phyloP scores from a whole-genome alignment of 371 early-diverging fungal species.

The Synchytrium microbalum region DNA sequence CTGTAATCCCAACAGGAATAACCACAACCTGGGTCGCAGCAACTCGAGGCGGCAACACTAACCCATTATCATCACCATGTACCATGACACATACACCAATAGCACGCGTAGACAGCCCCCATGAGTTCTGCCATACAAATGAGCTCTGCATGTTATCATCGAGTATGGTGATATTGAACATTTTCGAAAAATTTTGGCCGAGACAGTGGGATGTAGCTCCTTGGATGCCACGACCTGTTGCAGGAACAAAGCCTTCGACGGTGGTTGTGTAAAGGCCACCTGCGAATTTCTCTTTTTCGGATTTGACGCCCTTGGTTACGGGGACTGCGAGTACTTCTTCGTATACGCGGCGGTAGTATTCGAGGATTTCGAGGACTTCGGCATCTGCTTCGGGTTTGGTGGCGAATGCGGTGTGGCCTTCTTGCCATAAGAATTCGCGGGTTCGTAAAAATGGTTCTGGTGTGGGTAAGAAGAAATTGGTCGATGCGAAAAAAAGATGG shows the following conservation, averaged over 20 bases:
- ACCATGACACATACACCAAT: conserved; percentile 99
- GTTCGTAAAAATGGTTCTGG: conserved; percentile 97
- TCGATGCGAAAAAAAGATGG: conserved; percentile 7
- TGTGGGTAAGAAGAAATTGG: conserved; percentile 5
- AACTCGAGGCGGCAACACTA: conserved; percentile 97
- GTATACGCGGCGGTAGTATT: conserved; percentile 94
- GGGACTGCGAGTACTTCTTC: conserved; percentile 98
- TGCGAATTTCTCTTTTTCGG: conserved; percentile 99
- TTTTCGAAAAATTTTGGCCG: conserved; percentile 99
- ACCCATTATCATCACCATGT: conserved; percentile 99
- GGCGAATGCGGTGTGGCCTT: conserved; percentile 98
- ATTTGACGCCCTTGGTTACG: conserved; percentile 97
- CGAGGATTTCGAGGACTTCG: conserved; percentile 91
- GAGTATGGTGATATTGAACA: conserved; percentile 90
- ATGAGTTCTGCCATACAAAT: conserved; percentile 99
- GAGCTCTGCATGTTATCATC: conserved; percentile 61
- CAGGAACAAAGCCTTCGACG: conserved; percentile 97
- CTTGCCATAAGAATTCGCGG: conserved; percentile 99
- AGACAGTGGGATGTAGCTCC: conserved; percentile 99
- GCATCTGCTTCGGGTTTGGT: conserved; percentile 84
- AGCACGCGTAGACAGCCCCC: conserved; percentile 99
- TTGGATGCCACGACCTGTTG: conserved; percentile 98
- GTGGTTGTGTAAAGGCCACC: conserved; percentile 99
- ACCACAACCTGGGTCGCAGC: conserved; percentile 90
- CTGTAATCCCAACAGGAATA: conserved; percentile 94